Evolutionary conservation across 1,284 basidiomycete species (phyloP).

Genomic region (Mycena sp.): DNA sequence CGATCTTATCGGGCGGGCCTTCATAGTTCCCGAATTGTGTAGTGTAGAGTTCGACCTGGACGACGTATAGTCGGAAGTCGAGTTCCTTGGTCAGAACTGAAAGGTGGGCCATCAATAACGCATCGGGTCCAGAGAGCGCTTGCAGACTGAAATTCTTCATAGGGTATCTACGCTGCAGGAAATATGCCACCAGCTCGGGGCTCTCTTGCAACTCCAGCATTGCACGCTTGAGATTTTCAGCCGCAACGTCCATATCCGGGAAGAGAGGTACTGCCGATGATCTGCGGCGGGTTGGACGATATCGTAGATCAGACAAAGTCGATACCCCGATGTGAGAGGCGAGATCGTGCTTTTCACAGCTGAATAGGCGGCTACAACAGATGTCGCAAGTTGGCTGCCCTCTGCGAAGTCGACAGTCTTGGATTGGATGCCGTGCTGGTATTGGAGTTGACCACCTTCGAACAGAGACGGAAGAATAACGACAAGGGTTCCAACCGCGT

Average conservation of each 20-base stretch:
- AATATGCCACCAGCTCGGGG: background rate
- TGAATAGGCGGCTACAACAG: background rate
- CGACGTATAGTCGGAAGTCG: background rate
- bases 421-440: background rate
- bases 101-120: background rate
- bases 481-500: background rate
- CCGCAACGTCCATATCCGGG: background rate
- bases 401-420: constrained; percentile 1
- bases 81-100: background rate
- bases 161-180: background rate
- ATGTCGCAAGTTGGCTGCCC: background rate
- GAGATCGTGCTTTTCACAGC: background rate
- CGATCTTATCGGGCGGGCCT: background rate
- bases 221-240: background rate
- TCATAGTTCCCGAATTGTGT: background rate
- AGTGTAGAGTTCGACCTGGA: background rate
- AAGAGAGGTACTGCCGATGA: background rate
- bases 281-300: background rate
- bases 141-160: background rate
- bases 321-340: background rate
- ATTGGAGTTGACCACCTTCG: background rate
- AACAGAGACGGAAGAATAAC: background rate
- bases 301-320: constrained; percentile 1
- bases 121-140: background rate
- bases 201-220: background rate